These are phyloP conservation scores for Malus orientalis DNA, from an alignment of 306 rosid species.

Conservation along the genomic window DNA sequence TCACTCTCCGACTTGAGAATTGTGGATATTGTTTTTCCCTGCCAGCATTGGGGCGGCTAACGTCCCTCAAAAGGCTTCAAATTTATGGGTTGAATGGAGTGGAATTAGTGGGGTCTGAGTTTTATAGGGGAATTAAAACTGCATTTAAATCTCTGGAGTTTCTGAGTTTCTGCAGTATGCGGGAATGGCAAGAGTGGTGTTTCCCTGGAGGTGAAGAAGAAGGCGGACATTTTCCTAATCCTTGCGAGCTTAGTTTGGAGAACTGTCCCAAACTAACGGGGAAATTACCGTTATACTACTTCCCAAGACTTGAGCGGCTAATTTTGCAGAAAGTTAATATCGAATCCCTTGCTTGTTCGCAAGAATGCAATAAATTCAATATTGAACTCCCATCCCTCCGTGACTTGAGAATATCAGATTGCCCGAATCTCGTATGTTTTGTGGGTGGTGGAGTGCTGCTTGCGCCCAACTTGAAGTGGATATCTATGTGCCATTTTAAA, in stretches of 20 bases:
- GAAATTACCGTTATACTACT: neutral
- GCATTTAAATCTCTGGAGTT: neutral
- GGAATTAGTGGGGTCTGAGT: neutral
- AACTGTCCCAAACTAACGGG: neutral
- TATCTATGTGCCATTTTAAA: neutral
- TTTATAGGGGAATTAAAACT: neutral
- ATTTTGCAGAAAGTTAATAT: neutral
- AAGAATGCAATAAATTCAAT: neutral
- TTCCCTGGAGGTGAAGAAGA: neutral
- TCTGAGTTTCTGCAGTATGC: neutral
- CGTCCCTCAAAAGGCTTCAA: neutral
- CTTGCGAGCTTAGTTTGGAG: neutral
- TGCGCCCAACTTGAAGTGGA: neutral
- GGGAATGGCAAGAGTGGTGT: neutral
- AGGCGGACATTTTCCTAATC: neutral
- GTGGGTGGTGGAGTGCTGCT: neutral
- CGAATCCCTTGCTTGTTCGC: neutral
- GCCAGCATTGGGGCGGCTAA: neutral
- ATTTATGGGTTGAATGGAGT: neutral
- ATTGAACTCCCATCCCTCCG: neutral
- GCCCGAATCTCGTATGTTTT: neutral
- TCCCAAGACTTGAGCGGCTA: neutral
- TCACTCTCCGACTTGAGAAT: neutral
- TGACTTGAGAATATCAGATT: neutral
- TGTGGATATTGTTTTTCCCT: neutral